Base-by-base conservation (phyloP, 768 basidiomycete species). In the Cyclocybe aegerita region DNA sequence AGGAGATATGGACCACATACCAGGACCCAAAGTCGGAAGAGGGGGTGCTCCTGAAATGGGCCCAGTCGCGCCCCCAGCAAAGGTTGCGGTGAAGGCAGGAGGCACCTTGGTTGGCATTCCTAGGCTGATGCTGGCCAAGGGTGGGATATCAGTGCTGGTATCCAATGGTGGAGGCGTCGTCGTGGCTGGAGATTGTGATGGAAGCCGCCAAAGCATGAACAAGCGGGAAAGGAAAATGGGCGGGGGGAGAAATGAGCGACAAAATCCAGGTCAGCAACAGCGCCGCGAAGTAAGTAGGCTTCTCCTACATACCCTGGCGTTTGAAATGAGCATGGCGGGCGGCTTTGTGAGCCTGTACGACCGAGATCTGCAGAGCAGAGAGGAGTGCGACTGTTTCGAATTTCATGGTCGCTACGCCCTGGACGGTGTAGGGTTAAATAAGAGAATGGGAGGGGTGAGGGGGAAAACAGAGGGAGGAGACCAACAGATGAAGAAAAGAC, bases 11-110 rank as follows among this genome's bases (percentile, higher is more conserved):
- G 38, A 17, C 15, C 88, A 82, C 11, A 76, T 63, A 0, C 77
- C 70, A 9, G 59, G 35, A 9, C 17, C 44, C 3, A 45, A 45
- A 16, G 54, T 46, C 0, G 91, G 92, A 14, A 93, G 70, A 2
- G 66, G 47, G 1, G 88, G 87, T 0, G 82, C 92, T 51, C 85
- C 85, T 10, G 79, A 57, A 39, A 87, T 69, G 1, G 86, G 81
- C 3, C 83, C 77, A 0, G 74, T 72, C 17, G 84, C 78, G 2
- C 90, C 90, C 30, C 82, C 65, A 0, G 79, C 29, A 58, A 70
- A 85, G 0, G 84, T 86, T 4, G 77, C 64, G 4, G 79, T 70
- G 12, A 80, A 70, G 0, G 78, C 60, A 6, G 78, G 72, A 0
- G 80, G 71, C 1, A 77, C 48, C 3, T 72, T 72, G 2, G 77